Percentiles rank a stretch among this genome's conserved stretches.
Evolutionary conservation across 2,329 filamentous ascomycete species (phyloP).

Genomic region (Cytospora schulzeri): DNA sequence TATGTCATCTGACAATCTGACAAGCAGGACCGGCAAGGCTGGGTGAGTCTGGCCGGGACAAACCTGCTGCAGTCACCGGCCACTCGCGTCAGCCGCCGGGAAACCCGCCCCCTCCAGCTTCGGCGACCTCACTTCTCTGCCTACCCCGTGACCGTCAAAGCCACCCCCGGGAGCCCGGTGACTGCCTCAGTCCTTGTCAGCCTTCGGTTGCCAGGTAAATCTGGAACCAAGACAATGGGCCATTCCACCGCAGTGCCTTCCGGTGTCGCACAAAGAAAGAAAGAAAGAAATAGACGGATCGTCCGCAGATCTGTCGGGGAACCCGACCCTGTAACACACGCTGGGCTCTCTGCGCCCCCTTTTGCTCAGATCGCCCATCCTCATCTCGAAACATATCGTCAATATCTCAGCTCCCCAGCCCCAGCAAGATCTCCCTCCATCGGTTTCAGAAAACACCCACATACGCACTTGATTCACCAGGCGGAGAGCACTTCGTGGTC

Average conservation of each 20-base stretch:
- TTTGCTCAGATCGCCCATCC: neutral
- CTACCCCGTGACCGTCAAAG: slow-evolving; percentile 9
- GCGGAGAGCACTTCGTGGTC: neutral
- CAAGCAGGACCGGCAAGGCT: slow-evolving; percentile 1
- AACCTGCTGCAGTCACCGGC: slow-evolving; percentile 15
- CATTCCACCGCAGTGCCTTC: neutral
- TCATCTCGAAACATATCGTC: neutral
- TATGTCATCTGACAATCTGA: neutral
- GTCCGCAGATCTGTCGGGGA: neutral
- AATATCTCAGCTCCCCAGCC: neutral
- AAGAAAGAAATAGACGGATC: neutral
- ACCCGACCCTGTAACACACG: neutral
- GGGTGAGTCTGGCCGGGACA: slow-evolving; percentile 9
- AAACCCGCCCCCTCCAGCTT: slow-evolving; percentile 1
- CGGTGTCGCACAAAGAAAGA: no score
- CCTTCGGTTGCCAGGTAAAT: neutral
- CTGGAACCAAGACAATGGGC: neutral
- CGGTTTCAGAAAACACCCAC: neutral
- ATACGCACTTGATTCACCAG: neutral
- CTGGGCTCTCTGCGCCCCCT: neutral
- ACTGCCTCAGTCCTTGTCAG: no score
- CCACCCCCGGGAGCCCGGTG: neutral
- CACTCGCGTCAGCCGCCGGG: slow-evolving; percentile 18
- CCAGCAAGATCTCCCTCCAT: neutral
- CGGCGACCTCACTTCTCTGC: neutral